A percentile compares a stretch with the other conserved stretches of the same genome.
Conservation (phyloP, 192 early-diverging fungal species). For the Backusella morwellensis region DNA sequence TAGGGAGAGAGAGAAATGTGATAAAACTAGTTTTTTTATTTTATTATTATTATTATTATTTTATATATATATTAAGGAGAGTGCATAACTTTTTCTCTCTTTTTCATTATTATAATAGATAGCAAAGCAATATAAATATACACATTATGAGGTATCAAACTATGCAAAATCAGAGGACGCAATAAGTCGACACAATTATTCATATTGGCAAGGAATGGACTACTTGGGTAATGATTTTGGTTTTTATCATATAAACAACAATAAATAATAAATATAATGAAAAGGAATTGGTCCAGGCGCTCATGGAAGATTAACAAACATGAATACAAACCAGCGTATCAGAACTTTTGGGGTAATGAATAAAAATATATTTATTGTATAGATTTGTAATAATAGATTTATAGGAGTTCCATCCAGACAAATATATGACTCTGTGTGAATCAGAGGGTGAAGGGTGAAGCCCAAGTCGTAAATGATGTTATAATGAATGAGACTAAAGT, state of each 20-base stretch:
- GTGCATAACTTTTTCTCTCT: not conserved
- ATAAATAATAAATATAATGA: not conserved
- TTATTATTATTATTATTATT: no score
- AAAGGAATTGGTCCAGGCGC: constrained; percentile 55
- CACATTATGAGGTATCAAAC: constrained; percentile 60
- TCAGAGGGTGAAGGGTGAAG: constrained; percentile 44
- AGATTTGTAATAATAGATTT: not conserved
- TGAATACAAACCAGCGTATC: constrained; percentile 11
- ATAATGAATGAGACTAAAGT: not conserved
- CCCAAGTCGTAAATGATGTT: not conserved
- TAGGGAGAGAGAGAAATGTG: not conserved
- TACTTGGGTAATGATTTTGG: constrained; percentile 40
- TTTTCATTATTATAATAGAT: constrained; percentile 19
- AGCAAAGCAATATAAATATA: constrained; percentile 37
- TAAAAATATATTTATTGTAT: not conserved
- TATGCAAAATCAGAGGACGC: constrained; percentile 38
- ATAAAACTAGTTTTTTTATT: not conserved
- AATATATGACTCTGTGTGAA: constrained; percentile 49
- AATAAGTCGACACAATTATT: constrained; percentile 51
- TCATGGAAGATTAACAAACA: constrained; percentile 46
- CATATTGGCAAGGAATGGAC: constrained; percentile 56
- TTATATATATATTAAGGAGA: not conserved
- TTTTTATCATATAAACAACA: not conserved
- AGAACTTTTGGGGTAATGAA: constrained; percentile 45
- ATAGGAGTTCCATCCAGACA: constrained; percentile 51